These are phyloP conservation scores for Datisca glomerata DNA, from an alignment of 306 rosid genomes.

Conservation along the genomic window DNA sequence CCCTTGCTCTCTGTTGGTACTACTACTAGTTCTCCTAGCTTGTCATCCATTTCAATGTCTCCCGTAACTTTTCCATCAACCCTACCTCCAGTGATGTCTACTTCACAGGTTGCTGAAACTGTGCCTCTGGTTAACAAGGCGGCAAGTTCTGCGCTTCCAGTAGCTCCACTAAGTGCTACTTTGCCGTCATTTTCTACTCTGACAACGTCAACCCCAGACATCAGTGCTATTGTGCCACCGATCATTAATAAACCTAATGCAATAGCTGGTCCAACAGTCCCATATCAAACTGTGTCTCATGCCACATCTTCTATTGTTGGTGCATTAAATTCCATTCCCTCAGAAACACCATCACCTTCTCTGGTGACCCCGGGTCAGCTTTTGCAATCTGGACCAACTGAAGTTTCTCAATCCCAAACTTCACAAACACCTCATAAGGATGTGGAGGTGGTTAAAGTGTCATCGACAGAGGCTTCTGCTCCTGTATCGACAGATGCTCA, in stretches of 20 bases:
- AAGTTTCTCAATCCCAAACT: slow-evolving; percentile 38
- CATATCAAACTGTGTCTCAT: slow-evolving; percentile 41
- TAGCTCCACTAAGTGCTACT: slow-evolving; percentile 22
- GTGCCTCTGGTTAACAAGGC: slow-evolving; percentile 36
- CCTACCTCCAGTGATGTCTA: slow-evolving; percentile 27
- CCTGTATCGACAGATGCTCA: slow-evolving; percentile 45
- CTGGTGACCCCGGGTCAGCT: slow-evolving; percentile 83
- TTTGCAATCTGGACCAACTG: slow-evolving; percentile 49
- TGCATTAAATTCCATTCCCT: slow-evolving; percentile 27
- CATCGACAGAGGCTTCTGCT: slow-evolving; percentile 32
- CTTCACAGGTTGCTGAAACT: slow-evolving; percentile 35
- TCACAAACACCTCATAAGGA: slow-evolving; percentile 51
- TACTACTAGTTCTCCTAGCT: slow-evolving; percentile 27
- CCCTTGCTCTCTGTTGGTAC: slow-evolving; percentile 30
- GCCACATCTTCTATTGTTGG: slow-evolving; percentile 20
- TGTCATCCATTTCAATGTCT: slow-evolving; percentile 28
- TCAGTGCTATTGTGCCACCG: slow-evolving; percentile 24
- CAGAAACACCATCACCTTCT: slow-evolving; percentile 49
- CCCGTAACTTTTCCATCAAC: slow-evolving; percentile 27
- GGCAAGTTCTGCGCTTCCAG: slow-evolving; percentile 26
- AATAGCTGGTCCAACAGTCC: slow-evolving; percentile 29
- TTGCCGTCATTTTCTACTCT: slow-evolving; percentile 37
- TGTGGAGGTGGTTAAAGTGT: slow-evolving; percentile 67
- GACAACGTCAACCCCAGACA: slow-evolving; percentile 30
- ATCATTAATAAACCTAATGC: slow-evolving; percentile 33